phyloP scores from a whole-genome alignment of 345 rosid genomes.

The Heritiera littoralis region DNA sequence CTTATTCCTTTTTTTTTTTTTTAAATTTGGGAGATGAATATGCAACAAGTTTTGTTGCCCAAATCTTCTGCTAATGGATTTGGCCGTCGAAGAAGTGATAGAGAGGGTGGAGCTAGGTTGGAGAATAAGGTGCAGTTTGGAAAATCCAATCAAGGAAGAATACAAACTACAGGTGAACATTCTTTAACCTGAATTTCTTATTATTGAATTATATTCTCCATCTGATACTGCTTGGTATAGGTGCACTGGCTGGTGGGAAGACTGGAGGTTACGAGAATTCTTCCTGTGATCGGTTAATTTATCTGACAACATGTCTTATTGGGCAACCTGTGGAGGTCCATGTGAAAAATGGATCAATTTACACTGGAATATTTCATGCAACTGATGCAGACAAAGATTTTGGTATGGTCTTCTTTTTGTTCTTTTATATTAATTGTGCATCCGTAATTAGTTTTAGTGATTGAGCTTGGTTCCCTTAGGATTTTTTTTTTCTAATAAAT shows the following conservation, averaged over 20 bases:
- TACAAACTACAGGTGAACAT: slow-evolving; percentile 47
- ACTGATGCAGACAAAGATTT: slow-evolving; percentile 72
- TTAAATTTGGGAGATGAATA: slow-evolving; percentile 35
- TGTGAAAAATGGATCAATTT: slow-evolving; percentile 83
- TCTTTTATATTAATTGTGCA: slow-evolving; percentile 1
- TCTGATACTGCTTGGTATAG: slow-evolving; percentile 31
- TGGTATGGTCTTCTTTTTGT: slow-evolving; percentile 49
- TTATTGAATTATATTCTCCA: slow-evolving; percentile 16
- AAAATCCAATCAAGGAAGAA: slow-evolving; percentile 49
- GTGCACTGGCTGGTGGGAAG: slow-evolving; percentile 45
- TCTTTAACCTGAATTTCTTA: slow-evolving; percentile 22
- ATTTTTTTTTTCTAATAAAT: neutral
- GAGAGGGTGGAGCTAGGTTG: slow-evolving; percentile 49
- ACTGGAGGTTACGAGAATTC: slow-evolving; percentile 50
- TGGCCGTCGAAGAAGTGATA: slow-evolving; percentile 60
- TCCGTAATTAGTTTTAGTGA: slow-evolving; percentile 5
- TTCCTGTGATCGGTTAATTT: slow-evolving; percentile 69
- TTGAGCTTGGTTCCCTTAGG: slow-evolving; percentile 3
- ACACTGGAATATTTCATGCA: slow-evolving; percentile 81
- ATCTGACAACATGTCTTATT: slow-evolving; percentile 64
- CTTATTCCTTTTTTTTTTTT: neutral
- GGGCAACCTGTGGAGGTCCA: slow-evolving; percentile 89
- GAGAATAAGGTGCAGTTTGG: slow-evolving; percentile 60
- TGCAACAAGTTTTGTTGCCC: slow-evolving; percentile 51
- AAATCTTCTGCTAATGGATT: slow-evolving; percentile 65